Evolutionary conservation across 768 basidiomycete genomes (phyloP), one percentile per base, ranked within the genome.

Genomic region (Psilocybe cyanescens): DNA sequence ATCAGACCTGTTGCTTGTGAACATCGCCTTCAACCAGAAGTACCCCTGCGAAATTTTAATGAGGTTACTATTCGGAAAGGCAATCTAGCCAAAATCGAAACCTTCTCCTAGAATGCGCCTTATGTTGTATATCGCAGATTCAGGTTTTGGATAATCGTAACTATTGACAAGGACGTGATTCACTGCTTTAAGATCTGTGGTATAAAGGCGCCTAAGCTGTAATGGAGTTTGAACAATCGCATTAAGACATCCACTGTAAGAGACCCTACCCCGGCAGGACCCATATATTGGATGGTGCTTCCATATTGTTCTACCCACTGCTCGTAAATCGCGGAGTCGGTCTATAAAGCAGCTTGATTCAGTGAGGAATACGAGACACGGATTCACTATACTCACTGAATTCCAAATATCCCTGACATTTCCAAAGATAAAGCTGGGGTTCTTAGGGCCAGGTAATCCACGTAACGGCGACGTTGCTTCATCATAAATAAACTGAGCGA

Each of bases 101-200:
- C 81, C 81, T 48, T 68, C 58, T n/a, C 81, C 81, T 8, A 87
- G 69, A 24, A 86, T 64, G 9, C 69, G 73, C 3, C 66, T 55
- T 7, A 88, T 66, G 29, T 57, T 69, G 35, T 71, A 74, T n/a
- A 79, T 73, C 2, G 71, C 63, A 1, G 69, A 64, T 2, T 76
- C 74, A 0, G 87, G 79, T 65, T 89, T 90, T 55, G 82, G 81
- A 60, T 86, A 90, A 50, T 76, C 72, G 28, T 79, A 69, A 28
- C 72, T 73, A 59, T 88, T 83, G 48, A 77, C 76, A 11, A 92
- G 74, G 56, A 93, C 75, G 66, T 91, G 84, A 31, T 80, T 78
- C 31, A 92, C 46, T 0, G 88, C 89, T 28, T 83, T 81, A 0
- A 83, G 75, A 65, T 91, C 91, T 47, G 77, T 70, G 0, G 87